These are phyloP conservation scores for Cryptococcus sp. DNA, from an alignment of 1,284 basidiomycete genomes.

Conservation along the genomic window DNA sequence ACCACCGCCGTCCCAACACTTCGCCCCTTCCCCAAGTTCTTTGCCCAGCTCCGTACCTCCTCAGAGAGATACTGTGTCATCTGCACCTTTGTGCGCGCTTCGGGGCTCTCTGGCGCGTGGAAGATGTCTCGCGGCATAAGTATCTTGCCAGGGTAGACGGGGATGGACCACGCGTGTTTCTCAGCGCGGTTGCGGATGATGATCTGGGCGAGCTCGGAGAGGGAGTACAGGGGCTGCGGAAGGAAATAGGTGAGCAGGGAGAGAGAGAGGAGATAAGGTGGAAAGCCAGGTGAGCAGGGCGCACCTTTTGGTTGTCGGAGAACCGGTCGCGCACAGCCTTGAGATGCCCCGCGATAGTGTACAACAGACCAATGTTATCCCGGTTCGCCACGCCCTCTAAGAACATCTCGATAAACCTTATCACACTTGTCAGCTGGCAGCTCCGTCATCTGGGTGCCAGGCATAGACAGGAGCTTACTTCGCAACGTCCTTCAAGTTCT, in stretches of 20 bases:
- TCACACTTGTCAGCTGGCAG: slow-evolving; percentile 4
- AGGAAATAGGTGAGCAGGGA: neutral
- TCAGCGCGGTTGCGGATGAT: slow-evolving; percentile 71
- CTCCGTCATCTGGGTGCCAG: neutral
- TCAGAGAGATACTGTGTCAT: slow-evolving; percentile 33
- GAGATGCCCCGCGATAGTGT: slow-evolving; percentile 72
- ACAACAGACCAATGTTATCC: slow-evolving; percentile 80
- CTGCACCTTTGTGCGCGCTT: slow-evolving; percentile 24
- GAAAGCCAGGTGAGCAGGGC: neutral
- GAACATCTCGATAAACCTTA: slow-evolving; percentile 85
- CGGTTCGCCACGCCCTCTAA: slow-evolving; percentile 67
- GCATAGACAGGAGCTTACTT: slow-evolving; percentile 54
- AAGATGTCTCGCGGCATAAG: slow-evolving; percentile 81
- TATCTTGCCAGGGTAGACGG: slow-evolving; percentile 75
- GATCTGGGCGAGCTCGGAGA: slow-evolving; percentile 83
- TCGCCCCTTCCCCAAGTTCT: slow-evolving; percentile 20
- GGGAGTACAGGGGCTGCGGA: slow-evolving; percentile 78
- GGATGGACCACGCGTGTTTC: slow-evolving; percentile 68
- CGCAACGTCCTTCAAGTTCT: slow-evolving; percentile 66
- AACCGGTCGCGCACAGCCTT: slow-evolving; percentile 75
- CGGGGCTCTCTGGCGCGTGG: slow-evolving; percentile 31
- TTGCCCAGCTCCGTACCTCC: slow-evolving; percentile 29
- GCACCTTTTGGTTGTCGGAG: slow-evolving; percentile 42
- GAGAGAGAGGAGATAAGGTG: neutral
- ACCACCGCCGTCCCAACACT: slow-evolving; percentile 5